Conservation (phyloP, 495 filamentous ascomycete genomes). For the Emericellopsis terricola region DNA sequence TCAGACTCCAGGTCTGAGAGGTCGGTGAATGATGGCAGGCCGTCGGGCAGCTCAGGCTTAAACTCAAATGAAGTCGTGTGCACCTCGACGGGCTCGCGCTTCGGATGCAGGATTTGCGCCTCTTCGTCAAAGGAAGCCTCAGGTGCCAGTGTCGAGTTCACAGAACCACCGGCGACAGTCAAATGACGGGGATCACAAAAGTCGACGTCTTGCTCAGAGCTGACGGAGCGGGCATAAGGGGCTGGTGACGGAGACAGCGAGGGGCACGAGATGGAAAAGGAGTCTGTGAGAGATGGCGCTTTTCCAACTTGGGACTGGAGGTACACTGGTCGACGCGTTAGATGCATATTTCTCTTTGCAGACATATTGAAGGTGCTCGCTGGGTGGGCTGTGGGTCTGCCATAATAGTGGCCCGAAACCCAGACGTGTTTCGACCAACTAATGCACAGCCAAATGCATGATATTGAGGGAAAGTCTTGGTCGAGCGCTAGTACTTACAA, state of each 20-base stretch:
- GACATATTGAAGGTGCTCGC: too few relatives aligned
- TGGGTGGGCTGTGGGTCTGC: too few relatives aligned
- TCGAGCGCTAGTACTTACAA: too few relatives aligned
- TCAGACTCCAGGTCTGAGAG: conserved; percentile 87
- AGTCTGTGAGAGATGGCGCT: conserved; percentile 45
- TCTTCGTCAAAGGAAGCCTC: too few relatives aligned
- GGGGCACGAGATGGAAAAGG: conserved; percentile 65
- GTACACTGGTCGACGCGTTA: conserved; percentile 46
- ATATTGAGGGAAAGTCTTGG: too few relatives aligned
- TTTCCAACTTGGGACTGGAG: conserved; percentile 41
- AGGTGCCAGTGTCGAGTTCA: conserved; percentile 30
- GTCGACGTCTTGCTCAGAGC: conserved; percentile 52
- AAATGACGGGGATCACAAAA: conserved; percentile 92
- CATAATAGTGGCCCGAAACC: too few relatives aligned
- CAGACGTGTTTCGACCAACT: too few relatives aligned
- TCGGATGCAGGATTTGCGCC: too few relatives aligned
- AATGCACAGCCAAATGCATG: too few relatives aligned
- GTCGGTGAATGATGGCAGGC: conserved; percentile 63
- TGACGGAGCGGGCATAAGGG: conserved; percentile 53
- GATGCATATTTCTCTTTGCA: too few relatives aligned
- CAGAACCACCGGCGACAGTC: conserved; percentile 43
- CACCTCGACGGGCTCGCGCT: too few relatives aligned
- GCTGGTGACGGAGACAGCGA: conserved; percentile 73
- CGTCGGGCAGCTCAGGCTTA: conserved; percentile 33
- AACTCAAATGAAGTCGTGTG: conserved; percentile 34